A percentile compares a stretch with the other conserved stretches of the same genome.
These are phyloP conservation scores for Talaromyces rugulosus DNA, from an alignment of 2,329 filamentous ascomycete genomes.

Conservation along the genomic window DNA sequence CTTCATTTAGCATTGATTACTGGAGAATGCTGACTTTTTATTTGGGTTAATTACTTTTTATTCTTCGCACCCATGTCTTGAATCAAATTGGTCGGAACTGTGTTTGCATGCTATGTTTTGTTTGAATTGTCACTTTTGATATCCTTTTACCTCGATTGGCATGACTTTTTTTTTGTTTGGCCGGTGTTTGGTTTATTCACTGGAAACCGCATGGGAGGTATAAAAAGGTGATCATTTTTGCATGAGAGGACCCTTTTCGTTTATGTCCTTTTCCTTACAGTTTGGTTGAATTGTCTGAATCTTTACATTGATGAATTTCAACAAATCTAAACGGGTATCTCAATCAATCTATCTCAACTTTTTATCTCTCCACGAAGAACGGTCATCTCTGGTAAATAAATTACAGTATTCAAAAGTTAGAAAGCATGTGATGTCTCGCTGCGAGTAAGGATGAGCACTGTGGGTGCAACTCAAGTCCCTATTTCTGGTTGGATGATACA, in stretches of 20 bases:
- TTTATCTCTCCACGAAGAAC: neutral
- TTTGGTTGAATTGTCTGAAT: neutral
- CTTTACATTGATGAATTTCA: neutral
- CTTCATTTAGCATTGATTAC: neutral
- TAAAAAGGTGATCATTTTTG: neutral
- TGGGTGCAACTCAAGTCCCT: neutral
- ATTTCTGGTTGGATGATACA: neutral
- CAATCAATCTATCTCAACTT: conserved; percentile 3
- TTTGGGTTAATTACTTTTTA: conserved; percentile 1
- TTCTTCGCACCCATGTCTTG: conserved; percentile 3
- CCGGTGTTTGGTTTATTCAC: neutral
- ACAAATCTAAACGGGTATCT: conserved; percentile 1
- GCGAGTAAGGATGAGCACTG: neutral
- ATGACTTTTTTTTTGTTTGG: neutral
- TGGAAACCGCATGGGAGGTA: neutral
- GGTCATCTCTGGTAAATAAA: neutral
- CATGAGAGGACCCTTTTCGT: neutral
- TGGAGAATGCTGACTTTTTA: neutral
- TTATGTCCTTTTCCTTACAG: neutral
- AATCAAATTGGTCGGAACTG: neutral
- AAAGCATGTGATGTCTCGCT: neutral
- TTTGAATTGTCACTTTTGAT: neutral
- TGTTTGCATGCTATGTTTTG: neutral
- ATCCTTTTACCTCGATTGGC: neutral
- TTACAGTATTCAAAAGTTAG: neutral